Base-by-base conservation (phyloP, 225 moss, liverwort and hornwort species). In the Thuidium tamariscinum region DNA sequence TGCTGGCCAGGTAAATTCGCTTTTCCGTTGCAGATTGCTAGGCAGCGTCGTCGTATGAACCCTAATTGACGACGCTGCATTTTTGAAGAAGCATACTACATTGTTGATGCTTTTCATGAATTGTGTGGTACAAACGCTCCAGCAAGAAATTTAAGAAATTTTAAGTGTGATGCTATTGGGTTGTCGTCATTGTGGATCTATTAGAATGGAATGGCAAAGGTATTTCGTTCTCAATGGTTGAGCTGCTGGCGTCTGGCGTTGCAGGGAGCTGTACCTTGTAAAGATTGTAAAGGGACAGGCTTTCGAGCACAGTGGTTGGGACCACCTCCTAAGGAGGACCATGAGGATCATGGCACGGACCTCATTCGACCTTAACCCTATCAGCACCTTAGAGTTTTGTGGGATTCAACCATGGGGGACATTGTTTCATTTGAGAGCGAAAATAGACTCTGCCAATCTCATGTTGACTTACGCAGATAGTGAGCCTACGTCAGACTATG, bases 1-100 rank as follows among this genome's bases (percentile, higher is more conserved):
- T 90, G 91, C 92, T 89, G 98, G 98, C 75, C 87, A 95, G 97
- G 98, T 99, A 85, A 62, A 77, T 41, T 64, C 87, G 27, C 68
- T 48, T 55, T 46, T 34, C 23, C 54, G 16, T 51, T 44, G 44
- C 48, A 69, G 36, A 48, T n/a, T 86, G 22, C 59, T 55, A 17
- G 77, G 42, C 17, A 61, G 23, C 78, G 42, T 59, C 30, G 27
- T 48, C 46, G 5, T 57, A 21, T 71, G 13, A n/a, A 27, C 36
- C 56, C 81, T 77, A 68, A 60, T 55, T 75, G n/a, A n/a, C n/a
- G n/a, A n/a, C n/a, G n/a, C n/a, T n/a, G 26, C 42, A 29, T 23
- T 42, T 77, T 57, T 65, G 39, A 34, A 60, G 14, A 34, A 82
- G 73, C 48, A 59, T 56, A 62, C 56, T 30, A 13, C 8, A 16